A percentile compares a stretch with the other conserved stretches of the same genome.
Conservation (phyloP, 2,329 filamentous ascomycete species). For the Colletotrichum zoysiae region DNA sequence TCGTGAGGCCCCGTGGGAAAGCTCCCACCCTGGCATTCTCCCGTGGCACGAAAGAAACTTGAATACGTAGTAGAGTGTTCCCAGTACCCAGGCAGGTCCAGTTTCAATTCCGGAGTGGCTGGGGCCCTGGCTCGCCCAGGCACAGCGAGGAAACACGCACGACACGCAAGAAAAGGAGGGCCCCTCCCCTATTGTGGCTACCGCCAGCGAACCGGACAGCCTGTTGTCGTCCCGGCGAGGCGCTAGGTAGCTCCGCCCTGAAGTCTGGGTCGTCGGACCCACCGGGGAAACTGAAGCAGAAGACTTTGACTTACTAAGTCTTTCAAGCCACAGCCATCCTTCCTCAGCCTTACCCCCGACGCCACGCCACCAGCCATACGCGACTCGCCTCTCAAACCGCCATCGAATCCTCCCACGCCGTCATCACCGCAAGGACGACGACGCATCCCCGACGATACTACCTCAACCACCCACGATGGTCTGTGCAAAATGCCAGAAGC, state of each 20-base stretch:
- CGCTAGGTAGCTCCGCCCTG: conserved; percentile 30
- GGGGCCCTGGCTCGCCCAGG: conserved; percentile 19
- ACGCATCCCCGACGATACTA: neutral
- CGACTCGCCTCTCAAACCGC: neutral
- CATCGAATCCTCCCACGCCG: neutral
- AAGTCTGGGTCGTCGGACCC: conserved; percentile 12
- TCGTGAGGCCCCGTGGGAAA: conserved; percentile 4
- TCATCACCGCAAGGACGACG: neutral
- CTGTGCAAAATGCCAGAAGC: conserved; percentile 73
- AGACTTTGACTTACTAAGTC: conserved; percentile 5
- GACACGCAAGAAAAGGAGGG: conserved; percentile 6
- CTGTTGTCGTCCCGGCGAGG: conserved; percentile 11
- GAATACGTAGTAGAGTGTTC: conserved; percentile 5
- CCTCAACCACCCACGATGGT: conserved; percentile 62
- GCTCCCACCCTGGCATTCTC: conserved; percentile 4
- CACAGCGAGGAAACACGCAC: conserved; percentile 4
- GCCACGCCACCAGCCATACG: conserved; percentile 5
- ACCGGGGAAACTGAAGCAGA: conserved; percentile 21
- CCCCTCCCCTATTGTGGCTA: conserved; percentile 42
- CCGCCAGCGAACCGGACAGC: conserved; percentile 16
- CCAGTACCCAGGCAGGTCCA: conserved; percentile 1
- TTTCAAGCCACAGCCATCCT: conserved; percentile 3
- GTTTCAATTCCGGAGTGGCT: conserved; percentile 36
- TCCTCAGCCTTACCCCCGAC: conserved; percentile 6
- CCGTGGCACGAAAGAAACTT: conserved; percentile 18